Evolutionary conservation across 2,329 filamentous ascomycete genomes (phyloP).

Genomic region (Epicoccum nigrum): DNA sequence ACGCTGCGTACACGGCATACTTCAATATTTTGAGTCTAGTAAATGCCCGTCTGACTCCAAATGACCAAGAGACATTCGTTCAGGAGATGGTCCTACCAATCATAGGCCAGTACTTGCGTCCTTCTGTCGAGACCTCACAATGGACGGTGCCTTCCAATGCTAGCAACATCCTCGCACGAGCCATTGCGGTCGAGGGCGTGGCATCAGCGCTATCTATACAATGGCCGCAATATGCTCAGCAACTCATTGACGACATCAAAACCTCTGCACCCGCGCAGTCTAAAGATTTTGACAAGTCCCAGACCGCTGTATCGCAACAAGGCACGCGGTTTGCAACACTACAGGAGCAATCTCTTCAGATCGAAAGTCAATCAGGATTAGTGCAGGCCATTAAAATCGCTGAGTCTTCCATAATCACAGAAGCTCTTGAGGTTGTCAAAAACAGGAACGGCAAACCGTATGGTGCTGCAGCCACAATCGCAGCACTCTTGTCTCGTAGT

Average conservation of each 20-base stretch:
- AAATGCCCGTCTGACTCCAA: constrained; percentile 51
- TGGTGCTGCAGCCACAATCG: constrained; percentile 65
- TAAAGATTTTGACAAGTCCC: constrained; percentile 74
- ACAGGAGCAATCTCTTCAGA: constrained; percentile 29
- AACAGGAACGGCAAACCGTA: constrained; percentile 69
- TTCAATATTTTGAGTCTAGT: constrained; percentile 63
- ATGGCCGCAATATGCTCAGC: constrained; percentile 68
- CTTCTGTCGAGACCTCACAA: constrained; percentile 51
- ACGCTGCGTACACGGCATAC: constrained; percentile 77
- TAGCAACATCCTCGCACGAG: constrained; percentile 48
- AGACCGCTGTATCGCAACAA: constrained; percentile 69
- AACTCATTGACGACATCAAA: constrained; percentile 70
- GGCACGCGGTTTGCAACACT: constrained; percentile 70
- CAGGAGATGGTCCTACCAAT: constrained; percentile 59
- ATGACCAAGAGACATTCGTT: constrained; percentile 56
- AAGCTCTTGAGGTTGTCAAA: constrained; percentile 58
- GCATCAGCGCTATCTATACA: constrained; percentile 59
- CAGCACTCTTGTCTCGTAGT: constrained; percentile 57
- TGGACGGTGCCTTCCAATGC: constrained; percentile 59
- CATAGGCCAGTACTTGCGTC: constrained; percentile 59
- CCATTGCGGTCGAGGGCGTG: constrained; percentile 51
- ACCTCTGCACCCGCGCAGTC: constrained; percentile 82
- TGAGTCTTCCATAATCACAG: constrained; percentile 52
- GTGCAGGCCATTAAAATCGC: constrained; percentile 40
- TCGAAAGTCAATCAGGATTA: constrained; percentile 12